A percentile compares a stretch with the other conserved stretches of the same genome.
phyloP scores from a whole-genome alignment of 331 rosid species.

The Quercus tomentella region DNA sequence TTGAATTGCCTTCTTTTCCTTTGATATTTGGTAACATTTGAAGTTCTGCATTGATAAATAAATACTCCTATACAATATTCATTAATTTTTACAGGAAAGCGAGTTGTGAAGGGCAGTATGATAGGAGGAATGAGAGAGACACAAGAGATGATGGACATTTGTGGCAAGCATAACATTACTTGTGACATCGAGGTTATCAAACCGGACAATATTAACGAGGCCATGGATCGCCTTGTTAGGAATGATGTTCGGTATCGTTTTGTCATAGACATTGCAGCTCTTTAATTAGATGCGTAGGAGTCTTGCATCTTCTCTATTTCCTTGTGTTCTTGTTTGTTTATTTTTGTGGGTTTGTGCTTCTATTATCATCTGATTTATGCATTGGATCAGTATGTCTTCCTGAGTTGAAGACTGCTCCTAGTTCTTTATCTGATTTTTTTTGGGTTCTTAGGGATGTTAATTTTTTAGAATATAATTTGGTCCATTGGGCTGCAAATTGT shows the following conservation, averaged over 20 bases:
- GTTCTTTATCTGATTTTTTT: no score
- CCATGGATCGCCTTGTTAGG: slow-evolving; percentile 45
- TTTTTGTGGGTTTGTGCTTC: no score
- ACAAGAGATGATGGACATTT: slow-evolving; percentile 60
- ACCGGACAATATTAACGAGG: slow-evolving; percentile 42
- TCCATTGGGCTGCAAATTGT: no score
- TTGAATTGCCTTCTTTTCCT: slow-evolving; percentile 58
- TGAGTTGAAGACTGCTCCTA: no score
- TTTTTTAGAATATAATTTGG: no score
- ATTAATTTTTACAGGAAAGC: slow-evolving; percentile 38
- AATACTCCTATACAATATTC: neutral
- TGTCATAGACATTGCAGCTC: slow-evolving; percentile 54
- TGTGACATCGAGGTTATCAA: slow-evolving; percentile 56
- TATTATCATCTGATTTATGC: no score
- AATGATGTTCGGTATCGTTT: slow-evolving; percentile 73
- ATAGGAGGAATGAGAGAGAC: slow-evolving; percentile 72
- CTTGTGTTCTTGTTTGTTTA: no score
- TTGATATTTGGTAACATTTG: slow-evolving; percentile 52
- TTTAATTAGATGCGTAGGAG: neutral
- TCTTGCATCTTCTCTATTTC: no score
- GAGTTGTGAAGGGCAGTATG: slow-evolving; percentile 64
- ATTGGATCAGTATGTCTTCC: no score
- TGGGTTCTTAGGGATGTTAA: no score
- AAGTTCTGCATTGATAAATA: neutral
- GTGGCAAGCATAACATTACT: slow-evolving; percentile 57